Percentiles rank a stretch among this genome's conserved stretches.
phyloP scores from a whole-genome alignment of 2,329 filamentous ascomycete species.

The Trichoderma guizhouense region DNA sequence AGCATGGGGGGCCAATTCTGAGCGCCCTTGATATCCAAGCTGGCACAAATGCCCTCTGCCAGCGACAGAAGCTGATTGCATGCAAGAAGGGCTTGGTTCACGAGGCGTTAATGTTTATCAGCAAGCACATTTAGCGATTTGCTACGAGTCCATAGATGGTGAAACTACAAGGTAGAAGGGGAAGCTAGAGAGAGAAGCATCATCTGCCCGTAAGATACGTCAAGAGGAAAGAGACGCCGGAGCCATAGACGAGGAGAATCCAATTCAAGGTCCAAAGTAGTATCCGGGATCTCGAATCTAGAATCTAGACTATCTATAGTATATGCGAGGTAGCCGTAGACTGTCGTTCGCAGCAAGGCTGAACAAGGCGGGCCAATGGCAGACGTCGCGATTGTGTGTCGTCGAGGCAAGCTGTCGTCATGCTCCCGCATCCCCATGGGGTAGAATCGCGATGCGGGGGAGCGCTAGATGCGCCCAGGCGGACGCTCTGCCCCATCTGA shows the following conservation, averaged over 20 bases:
- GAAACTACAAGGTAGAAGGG: not conserved
- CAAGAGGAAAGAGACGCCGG: not conserved
- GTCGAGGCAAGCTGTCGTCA: not conserved
- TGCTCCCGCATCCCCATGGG: conserved; percentile 10
- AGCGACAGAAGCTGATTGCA: not conserved
- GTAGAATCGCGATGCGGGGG: conserved; percentile 16
- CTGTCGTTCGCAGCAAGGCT: not conserved
- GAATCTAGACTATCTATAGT: not conserved
- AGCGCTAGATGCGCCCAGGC: conserved; percentile 3
- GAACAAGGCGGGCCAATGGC: not conserved
- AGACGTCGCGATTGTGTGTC: not conserved
- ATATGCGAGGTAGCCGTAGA: too few relatives aligned
- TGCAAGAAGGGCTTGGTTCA: not conserved
- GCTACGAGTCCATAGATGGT: not conserved
- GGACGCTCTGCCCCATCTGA: conserved; percentile 13
- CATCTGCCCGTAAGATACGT: not conserved
- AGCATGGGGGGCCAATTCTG: not conserved
- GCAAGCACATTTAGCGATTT: not conserved
- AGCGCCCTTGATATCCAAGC: not conserved
- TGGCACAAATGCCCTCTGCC: not conserved
- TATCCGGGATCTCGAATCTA: not conserved
- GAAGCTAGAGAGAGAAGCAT: not conserved
- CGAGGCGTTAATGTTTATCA: not conserved
- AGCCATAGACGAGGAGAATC: not conserved
- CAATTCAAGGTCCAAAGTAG: not conserved